A percentile compares a stretch with the other conserved stretches of the same genome.
Conservation (phyloP, 2,329 filamentous ascomycete species). For the Trichophyton simii region DNA sequence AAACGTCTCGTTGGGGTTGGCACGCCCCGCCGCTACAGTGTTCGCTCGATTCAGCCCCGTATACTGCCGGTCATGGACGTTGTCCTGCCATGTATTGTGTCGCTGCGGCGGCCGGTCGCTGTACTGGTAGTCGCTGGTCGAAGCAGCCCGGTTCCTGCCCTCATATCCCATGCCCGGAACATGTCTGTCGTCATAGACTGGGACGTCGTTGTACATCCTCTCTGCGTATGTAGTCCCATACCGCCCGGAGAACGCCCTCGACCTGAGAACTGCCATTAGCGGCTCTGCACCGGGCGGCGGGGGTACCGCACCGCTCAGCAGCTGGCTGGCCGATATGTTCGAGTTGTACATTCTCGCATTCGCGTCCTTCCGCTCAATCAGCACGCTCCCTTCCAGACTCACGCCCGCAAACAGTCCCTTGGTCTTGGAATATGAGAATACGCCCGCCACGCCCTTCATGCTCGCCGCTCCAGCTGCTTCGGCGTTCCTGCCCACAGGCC, state of each 20-base stretch:
- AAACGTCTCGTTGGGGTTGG: constrained; percentile 24
- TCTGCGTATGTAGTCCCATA: constrained; percentile 40
- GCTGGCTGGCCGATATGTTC: constrained; percentile 65
- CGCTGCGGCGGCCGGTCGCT: constrained; percentile 39
- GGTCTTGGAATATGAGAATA: constrained; percentile 96
- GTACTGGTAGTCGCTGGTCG: constrained; percentile 43
- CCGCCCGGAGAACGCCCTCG: constrained; percentile 65
- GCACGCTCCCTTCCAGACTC: constrained; percentile 79
- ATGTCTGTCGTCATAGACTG: constrained; percentile 71
- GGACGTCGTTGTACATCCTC: constrained; percentile 83
- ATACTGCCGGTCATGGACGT: constrained; percentile 35
- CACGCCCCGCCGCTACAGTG: constrained; percentile 17
- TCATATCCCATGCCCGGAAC: constrained; percentile 72
- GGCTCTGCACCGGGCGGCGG: constrained; percentile 73
- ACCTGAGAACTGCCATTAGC: constrained; percentile 73
- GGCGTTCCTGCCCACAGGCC: constrained; percentile 84
- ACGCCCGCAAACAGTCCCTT: constrained; percentile 96
- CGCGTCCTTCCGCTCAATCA: constrained; percentile 89
- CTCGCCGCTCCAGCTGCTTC: constrained; percentile 92
- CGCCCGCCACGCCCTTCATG: constrained; percentile 72
- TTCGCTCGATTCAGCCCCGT: constrained; percentile 23
- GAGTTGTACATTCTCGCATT: constrained; percentile 92
- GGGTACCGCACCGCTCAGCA: constrained; percentile 65
- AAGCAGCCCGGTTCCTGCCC: constrained; percentile 44
- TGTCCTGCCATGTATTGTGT: constrained; percentile 39